phyloP scores from a whole-genome alignment of 352 stramenopile species.

The Pythium phragmitis region DNA sequence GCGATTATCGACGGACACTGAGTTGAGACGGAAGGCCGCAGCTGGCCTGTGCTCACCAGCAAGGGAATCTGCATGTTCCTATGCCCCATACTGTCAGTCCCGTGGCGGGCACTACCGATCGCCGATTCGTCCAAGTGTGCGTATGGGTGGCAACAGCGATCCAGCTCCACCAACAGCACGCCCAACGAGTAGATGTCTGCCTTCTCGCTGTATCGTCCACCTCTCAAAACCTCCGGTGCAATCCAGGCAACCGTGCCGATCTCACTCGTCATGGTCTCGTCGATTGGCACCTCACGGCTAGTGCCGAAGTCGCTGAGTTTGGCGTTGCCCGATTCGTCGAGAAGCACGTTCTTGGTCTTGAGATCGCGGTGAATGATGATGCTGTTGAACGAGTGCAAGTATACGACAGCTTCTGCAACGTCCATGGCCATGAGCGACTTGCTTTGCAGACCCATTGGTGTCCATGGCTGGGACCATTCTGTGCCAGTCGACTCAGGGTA shows the following conservation, averaged over 20 bases:
- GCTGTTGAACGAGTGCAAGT: slow-evolving; percentile 29
- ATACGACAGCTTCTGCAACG: slow-evolving; percentile 26
- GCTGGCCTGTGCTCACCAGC: not conserved
- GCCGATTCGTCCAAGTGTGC: too few relatives aligned
- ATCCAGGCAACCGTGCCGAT: slow-evolving; percentile 31
- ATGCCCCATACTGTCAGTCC: not conserved
- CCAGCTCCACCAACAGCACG: slow-evolving; percentile 27
- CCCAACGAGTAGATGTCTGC: slow-evolving; percentile 37
- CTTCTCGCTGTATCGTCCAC: slow-evolving; percentile 33
- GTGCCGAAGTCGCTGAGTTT: slow-evolving; percentile 32
- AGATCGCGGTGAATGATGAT: slow-evolving; percentile 32
- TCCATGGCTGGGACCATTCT: slow-evolving; percentile 12
- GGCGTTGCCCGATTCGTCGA: slow-evolving; percentile 17
- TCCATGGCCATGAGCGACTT: slow-evolving; percentile 25
- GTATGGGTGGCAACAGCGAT: not conserved
- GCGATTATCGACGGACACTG: not conserved
- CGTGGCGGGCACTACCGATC: too few relatives aligned
- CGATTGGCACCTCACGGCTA: slow-evolving; percentile 14
- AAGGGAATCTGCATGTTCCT: not conserved
- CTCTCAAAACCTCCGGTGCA: slow-evolving; percentile 30
- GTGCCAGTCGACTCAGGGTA: not conserved
- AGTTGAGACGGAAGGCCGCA: not conserved
- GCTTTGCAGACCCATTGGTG: not conserved
- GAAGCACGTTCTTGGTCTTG: slow-evolving; percentile 28
- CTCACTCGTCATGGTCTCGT: slow-evolving; percentile 30